phyloP scores from a whole-genome alignment of 2,329 filamentous ascomycete genomes.

The Chaetomium globosum region DNA sequence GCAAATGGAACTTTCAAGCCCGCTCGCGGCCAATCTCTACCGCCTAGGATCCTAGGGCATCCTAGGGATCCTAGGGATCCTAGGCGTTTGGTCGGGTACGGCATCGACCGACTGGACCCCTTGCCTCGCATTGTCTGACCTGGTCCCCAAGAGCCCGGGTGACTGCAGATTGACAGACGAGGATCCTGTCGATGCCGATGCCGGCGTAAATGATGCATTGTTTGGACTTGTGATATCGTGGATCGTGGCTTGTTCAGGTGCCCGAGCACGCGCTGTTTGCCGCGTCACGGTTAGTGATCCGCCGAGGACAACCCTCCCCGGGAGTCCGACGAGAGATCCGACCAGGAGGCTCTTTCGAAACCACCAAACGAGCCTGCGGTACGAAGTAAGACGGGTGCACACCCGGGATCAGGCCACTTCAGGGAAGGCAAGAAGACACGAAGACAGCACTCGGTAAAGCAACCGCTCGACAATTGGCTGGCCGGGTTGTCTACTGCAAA shows the following conservation, averaged over 20 bases:
- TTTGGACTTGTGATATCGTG: not conserved
- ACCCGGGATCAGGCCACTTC: not conserved
- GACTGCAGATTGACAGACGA: slow-evolving; percentile 16
- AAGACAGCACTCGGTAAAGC: not conserved
- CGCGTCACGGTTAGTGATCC: not conserved
- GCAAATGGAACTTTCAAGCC: not conserved
- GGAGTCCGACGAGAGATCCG: not conserved
- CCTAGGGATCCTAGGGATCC: not conserved
- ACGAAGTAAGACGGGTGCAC: not conserved
- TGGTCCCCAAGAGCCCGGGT: not conserved
- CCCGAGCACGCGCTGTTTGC: not conserved
- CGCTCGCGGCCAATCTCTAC: not conserved
- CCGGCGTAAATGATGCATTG: slow-evolving; percentile 3
- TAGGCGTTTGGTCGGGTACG: not conserved
- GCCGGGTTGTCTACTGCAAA: slow-evolving; percentile 1
- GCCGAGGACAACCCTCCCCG: not conserved
- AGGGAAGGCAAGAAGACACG: not conserved
- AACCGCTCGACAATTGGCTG: not conserved
- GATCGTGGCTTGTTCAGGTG: not conserved
- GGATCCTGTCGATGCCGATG: slow-evolving; percentile 7
- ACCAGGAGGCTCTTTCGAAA: not conserved
- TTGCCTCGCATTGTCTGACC: not conserved
- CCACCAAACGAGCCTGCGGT: not conserved
- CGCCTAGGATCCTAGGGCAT: too few relatives aligned
- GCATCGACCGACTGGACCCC: not conserved